Percentiles rank a stretch among this genome's conserved stretches.
These are phyloP conservation scores for Besnoitia besnoiti DNA, from an alignment of 169 alveolate species.

Conservation along the genomic window DNA sequence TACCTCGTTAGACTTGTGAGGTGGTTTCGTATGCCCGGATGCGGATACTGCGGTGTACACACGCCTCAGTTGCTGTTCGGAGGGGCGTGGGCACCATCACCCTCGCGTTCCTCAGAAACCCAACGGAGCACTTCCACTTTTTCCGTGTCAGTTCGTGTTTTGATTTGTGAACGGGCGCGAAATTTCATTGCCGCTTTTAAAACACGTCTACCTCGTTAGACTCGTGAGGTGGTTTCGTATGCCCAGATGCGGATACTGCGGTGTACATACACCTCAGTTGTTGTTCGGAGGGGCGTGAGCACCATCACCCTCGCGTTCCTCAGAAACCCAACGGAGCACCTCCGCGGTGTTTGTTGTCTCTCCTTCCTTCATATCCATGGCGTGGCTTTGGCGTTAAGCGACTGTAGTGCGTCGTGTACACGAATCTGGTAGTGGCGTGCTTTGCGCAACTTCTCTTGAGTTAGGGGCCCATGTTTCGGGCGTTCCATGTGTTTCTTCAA, in stretches of 20 bases:
- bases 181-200: too few species aligned
- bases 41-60: background rate
- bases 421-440: too few species aligned
- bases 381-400: too few species aligned
- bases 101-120: conserved; percentile 17
- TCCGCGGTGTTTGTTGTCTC: too few species aligned
- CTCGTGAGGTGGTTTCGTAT: background rate
- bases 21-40: conserved; percentile 16
- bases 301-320: background rate
- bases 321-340: conserved; percentile 35
- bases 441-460: too few species aligned
- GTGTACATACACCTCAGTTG: conserved; percentile 7
- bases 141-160: too few species aligned
- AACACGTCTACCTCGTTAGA: background rate
- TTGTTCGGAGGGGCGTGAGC: conserved; percentile 24
- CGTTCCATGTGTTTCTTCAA: too few species aligned
- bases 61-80: conserved; percentile 37
- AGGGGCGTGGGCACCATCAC: background rate
- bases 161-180: too few species aligned
- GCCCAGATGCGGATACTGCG: conserved; percentile 19
- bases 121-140: background rate
- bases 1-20: background rate
- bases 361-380: too few species aligned
- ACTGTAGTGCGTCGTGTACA: too few species aligned
- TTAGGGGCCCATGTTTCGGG: too few species aligned